Evolutionary conservation across 352 stramenopile species (phyloP).

Genomic region (Phytophthora quininea): DNA sequence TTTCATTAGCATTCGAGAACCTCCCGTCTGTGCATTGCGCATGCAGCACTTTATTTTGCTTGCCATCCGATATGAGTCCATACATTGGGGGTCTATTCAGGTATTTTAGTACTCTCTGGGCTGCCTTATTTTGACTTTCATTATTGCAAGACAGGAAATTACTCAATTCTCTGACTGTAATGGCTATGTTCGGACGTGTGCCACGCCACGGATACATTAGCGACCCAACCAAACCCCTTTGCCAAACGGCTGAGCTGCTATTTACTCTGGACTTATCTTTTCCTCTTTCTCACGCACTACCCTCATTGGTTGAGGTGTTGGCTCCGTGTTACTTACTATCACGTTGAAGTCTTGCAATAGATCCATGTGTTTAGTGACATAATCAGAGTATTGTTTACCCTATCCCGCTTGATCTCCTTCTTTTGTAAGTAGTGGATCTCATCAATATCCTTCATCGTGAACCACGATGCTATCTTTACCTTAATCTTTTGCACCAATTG

Average conservation of each 20-base stretch:
- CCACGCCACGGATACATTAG: background rate
- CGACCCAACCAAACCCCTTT: background rate
- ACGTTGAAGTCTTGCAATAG: background rate
- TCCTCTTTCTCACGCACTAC: background rate
- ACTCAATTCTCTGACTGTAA: constrained; percentile 1
- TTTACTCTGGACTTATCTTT: background rate
- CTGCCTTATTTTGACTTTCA: background rate
- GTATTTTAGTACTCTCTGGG: constrained; percentile 3
- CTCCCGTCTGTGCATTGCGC: constrained; percentile 5
- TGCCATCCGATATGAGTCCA: background rate
- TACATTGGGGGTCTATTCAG: constrained; percentile 3
- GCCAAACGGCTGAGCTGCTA: background rate
- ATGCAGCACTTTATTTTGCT: background rate
- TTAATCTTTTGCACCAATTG: background rate
- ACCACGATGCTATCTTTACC: background rate
- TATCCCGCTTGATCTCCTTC: background rate
- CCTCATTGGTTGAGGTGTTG: background rate
- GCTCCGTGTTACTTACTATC: background rate
- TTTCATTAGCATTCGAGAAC: constrained; percentile 14
- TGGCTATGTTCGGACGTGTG: background rate
- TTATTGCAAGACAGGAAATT: constrained; percentile 4
- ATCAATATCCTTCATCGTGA: background rate
- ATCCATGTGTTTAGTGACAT: background rate
- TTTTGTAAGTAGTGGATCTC: background rate
- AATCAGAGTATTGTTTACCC: background rate